Evolutionary conservation across 2,329 filamentous ascomycete species (phyloP).

Genomic region (Fusarium neocosmosporiellum): DNA sequence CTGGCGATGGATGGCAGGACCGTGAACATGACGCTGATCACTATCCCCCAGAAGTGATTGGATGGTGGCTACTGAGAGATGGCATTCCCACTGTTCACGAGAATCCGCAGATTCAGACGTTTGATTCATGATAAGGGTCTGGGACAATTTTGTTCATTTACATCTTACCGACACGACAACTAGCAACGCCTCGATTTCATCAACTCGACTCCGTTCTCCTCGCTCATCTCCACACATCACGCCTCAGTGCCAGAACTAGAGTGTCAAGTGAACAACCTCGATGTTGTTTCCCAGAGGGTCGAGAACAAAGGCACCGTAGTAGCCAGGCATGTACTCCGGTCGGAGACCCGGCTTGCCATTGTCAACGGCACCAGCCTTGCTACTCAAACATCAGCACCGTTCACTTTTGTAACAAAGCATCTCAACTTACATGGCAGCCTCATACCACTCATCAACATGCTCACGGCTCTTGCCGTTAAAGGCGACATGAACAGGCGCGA

Average conservation of each 20-base stretch:
- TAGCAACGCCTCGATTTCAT: not conserved
- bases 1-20: not conserved
- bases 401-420: accelerated
- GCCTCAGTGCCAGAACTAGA: not conserved
- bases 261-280: constrained; percentile 53
- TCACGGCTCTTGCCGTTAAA: constrained; percentile 31
- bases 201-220: constrained; percentile 1
- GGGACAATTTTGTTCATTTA: not conserved
- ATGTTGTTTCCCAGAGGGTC: constrained; percentile 66
- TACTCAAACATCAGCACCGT: constrained; percentile 4
- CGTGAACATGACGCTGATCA: not conserved
- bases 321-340: constrained; percentile 56
- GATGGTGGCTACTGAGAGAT: constrained; percentile 9
- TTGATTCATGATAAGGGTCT: not conserved
- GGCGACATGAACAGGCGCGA: constrained; percentile 38
- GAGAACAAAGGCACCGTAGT: constrained; percentile 63
- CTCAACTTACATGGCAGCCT: constrained; percentile 39
- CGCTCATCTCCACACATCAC: not conserved
- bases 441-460: constrained; percentile 41
- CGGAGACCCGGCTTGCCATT: constrained; percentile 62
- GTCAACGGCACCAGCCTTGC: constrained; percentile 57
- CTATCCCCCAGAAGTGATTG: constrained; percentile 1
- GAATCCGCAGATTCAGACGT: constrained; percentile 7
- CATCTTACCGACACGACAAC: not conserved
- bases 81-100: constrained; percentile 13